Evolutionary conservation across 2,329 filamentous ascomycete species (phyloP).

Genomic region (Microcyclospora tardicrescens): DNA sequence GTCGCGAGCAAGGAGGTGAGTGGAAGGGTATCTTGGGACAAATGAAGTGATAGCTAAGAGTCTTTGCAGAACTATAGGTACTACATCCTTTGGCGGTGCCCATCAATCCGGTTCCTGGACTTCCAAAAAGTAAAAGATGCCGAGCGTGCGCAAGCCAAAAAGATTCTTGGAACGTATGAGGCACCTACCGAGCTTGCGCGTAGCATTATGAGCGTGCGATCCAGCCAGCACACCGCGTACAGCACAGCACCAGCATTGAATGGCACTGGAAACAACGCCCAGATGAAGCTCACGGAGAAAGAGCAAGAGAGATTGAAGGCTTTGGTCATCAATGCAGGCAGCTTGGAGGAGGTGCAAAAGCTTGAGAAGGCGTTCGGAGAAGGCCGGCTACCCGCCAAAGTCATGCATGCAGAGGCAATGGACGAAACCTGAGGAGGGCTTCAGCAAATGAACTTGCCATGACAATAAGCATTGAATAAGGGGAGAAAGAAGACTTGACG

Average conservation of each 20-base stretch:
- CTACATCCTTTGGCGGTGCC: constrained; percentile 81
- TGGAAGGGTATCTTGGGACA: constrained; percentile 7
- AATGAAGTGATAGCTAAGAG: constrained; percentile 2
- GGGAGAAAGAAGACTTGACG: neutral
- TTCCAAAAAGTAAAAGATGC: constrained; percentile 81
- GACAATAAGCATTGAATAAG: neutral
- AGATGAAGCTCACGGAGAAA: constrained; percentile 55
- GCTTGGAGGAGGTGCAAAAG: constrained; percentile 74
- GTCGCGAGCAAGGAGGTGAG: constrained; percentile 83
- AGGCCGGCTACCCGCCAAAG: constrained; percentile 55
- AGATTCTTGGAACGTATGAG: constrained; percentile 64
- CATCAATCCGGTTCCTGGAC: constrained; percentile 77
- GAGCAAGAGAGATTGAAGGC: constrained; percentile 79
- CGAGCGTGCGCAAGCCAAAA: constrained; percentile 61
- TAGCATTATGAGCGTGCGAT: constrained; percentile 77
- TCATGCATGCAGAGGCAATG: constrained; percentile 19
- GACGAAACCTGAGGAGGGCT: constrained; percentile 19
- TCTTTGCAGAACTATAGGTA: constrained; percentile 66
- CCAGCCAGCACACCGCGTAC: constrained; percentile 38
- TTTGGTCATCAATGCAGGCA: constrained; percentile 78
- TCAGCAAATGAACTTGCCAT: neutral
- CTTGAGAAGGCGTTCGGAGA: constrained; percentile 88
- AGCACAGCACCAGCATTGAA: constrained; percentile 29
- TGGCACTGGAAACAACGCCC: constrained; percentile 26
- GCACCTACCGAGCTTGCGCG: constrained; percentile 70